Evolutionary conservation across 306 rosid species (phyloP).

Genomic region (Acacia confusa): DNA sequence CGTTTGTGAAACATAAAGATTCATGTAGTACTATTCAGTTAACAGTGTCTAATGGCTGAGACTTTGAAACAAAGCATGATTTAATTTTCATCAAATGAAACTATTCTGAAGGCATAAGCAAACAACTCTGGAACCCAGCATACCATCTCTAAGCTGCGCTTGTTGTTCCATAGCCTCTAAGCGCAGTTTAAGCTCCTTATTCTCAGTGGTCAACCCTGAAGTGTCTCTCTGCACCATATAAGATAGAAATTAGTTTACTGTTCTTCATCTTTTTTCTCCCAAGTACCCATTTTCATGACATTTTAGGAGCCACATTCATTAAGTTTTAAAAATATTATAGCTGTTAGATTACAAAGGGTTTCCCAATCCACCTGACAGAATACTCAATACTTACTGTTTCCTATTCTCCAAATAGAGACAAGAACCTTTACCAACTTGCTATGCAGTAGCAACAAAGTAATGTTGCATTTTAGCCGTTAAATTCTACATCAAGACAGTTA

Average conservation of each 20-base stretch:
- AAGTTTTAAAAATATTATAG: background rate
- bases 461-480: background rate
- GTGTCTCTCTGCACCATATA: slow-evolving; percentile 87
- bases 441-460: background rate
- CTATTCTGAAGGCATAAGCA: slow-evolving; percentile 14
- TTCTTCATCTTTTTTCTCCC: background rate
- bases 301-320: background rate
- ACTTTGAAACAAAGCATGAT: background rate
- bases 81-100: slow-evolving; percentile 7
- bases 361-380: background rate
- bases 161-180: slow-evolving; percentile 88
- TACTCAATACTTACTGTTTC: background rate
- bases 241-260: slow-evolving; percentile 23
- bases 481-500: background rate
- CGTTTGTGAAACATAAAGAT: background rate
- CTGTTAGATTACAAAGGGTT: background rate
- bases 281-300: background rate
- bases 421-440: background rate
- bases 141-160: slow-evolving; percentile 93
- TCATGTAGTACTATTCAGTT: background rate
- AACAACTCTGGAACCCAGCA: slow-evolving; percentile 18
- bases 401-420: background rate
- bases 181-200: slow-evolving; percentile 88
- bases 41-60: slow-evolving; percentile 3
- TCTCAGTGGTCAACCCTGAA: slow-evolving; percentile 60